phyloP scores from a whole-genome alignment of 805 yeast genomes.

The Sungouiozyma intestinalis region DNA sequence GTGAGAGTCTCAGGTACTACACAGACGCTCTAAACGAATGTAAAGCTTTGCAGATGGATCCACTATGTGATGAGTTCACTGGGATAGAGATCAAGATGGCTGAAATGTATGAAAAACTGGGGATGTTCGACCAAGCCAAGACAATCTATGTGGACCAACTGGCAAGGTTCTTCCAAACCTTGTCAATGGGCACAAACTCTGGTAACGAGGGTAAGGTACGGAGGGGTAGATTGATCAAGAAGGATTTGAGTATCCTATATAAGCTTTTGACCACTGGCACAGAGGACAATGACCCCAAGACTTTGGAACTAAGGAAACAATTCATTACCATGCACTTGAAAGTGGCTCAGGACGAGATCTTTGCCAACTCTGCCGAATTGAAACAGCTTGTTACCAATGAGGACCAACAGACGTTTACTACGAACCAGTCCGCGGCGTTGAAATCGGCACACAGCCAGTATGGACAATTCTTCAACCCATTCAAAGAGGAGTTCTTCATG shows the following conservation, averaged over 20 bases:
- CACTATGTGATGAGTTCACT: conserved; percentile 64
- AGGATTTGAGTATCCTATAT: conserved; percentile 54
- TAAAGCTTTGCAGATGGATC: conserved; percentile 39
- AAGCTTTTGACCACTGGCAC: conserved; percentile 29
- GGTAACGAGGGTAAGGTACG: not conserved
- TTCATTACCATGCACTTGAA: conserved; percentile 47
- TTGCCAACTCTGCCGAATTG: conserved; percentile 18
- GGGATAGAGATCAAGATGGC: conserved; percentile 79
- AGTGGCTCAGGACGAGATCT: conserved; percentile 46
- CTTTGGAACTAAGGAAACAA: conserved; percentile 37
- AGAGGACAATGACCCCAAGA: conserved; percentile 34
- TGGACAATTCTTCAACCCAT: conserved; percentile 50
- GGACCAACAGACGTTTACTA: conserved; percentile 4
- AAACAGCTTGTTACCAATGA: conserved; percentile 15
- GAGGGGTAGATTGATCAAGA: conserved; percentile 44
- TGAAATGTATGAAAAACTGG: conserved; percentile 70
- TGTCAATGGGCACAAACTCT: conserved; percentile 26
- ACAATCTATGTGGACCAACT: conserved; percentile 54
- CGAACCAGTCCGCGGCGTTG: no score
- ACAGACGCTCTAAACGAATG: conserved; percentile 63
- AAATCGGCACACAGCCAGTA: conserved; percentile 21
- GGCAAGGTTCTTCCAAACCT: conserved; percentile 40
- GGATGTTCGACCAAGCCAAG: conserved; percentile 50
- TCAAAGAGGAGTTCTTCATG: conserved; percentile 60
- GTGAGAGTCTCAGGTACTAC: conserved; percentile 57